Conservation (phyloP, 1,284 basidiomycete genomes). For the Leccinum griseonigrum region DNA sequence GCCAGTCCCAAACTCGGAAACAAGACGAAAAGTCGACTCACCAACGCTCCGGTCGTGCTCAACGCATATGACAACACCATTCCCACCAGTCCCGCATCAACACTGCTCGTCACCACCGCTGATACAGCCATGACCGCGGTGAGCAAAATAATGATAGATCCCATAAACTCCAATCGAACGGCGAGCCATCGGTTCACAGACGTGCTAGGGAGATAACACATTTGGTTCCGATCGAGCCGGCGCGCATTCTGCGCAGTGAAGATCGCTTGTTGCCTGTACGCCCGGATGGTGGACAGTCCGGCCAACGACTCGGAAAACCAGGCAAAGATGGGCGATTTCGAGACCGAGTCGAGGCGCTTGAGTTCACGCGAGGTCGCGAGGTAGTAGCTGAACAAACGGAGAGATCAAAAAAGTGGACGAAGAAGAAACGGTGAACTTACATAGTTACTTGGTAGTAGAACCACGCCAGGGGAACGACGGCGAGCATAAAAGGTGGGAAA, state of each 20-base stretch:
- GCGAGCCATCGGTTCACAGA: conserved; percentile 82
- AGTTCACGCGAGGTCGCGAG: conserved; percentile 89
- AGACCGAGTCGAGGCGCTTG: conserved; percentile 89
- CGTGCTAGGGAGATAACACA: conserved; percentile 73
- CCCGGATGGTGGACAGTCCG: conserved; percentile 85
- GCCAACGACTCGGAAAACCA: conserved; percentile 87
- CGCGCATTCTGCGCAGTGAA: conserved; percentile 81
- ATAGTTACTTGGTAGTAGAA: conserved; percentile 78
- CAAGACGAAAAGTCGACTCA: conserved; percentile 31
- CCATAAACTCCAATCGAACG: conserved; percentile 80
- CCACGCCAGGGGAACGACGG: conserved; percentile 71
- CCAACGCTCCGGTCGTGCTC: conserved; percentile 73
- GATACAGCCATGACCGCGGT: conserved; percentile 70
- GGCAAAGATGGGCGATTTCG: conserved; percentile 88
- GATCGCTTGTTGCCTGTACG: conserved; percentile 68
- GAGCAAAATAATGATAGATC: conserved; percentile 77
- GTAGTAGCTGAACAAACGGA: conserved; percentile 64
- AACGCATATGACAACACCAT: conserved; percentile 86
- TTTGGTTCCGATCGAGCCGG: conserved; percentile 82
- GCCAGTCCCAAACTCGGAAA: not conserved
- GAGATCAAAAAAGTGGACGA: not conserved
- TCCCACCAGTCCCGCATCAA: conserved; percentile 92
- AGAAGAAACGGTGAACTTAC: conserved; percentile 37
- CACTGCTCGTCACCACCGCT: conserved; percentile 67
- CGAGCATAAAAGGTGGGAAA: conserved; percentile 82